Conservation (phyloP, 768 basidiomycete genomes). For the Trametes gibbosa region DNA sequence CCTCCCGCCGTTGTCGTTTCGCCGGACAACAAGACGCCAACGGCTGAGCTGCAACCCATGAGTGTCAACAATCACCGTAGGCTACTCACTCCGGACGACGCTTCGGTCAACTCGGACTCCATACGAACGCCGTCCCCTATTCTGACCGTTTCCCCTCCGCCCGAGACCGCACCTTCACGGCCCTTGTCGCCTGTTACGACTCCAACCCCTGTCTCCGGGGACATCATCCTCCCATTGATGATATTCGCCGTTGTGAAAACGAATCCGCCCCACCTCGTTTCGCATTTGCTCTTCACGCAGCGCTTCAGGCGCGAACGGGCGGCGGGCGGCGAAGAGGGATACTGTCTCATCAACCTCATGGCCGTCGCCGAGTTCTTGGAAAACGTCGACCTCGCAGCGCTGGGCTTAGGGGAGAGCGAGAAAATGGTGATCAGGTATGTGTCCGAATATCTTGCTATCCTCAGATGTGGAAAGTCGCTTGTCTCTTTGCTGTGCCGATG, state of each 20-base stretch:
- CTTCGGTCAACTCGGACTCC: constrained; percentile 8
- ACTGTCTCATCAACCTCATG: constrained; percentile 91
- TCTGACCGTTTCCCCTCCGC: constrained; percentile 14
- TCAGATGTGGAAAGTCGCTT: background rate
- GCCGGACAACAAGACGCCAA: background rate
- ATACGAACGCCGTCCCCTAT: constrained; percentile 5
- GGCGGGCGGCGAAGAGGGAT: constrained; percentile 79
- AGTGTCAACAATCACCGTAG: background rate
- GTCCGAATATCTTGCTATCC: background rate
- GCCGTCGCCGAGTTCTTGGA: constrained; percentile 96
- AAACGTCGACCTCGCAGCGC: constrained; percentile 80
- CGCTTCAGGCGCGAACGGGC: constrained; percentile 54
- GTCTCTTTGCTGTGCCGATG: background rate
- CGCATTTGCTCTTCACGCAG: constrained; percentile 65
- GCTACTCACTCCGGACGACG: constrained; percentile 5
- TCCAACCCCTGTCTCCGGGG: constrained; percentile 70
- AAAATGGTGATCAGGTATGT: constrained; percentile 55
- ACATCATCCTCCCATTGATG: constrained; percentile 88
- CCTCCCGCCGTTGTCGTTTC: constrained; percentile 13
- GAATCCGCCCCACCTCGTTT: constrained; percentile 80
- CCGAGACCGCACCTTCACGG: constrained; percentile 9
- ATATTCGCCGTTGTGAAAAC: constrained; percentile 93
- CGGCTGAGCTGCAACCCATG: constrained; percentile 1
- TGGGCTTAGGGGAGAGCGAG: constrained; percentile 61
- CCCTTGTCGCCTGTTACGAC: constrained; percentile 20